A percentile compares a stretch with the other conserved stretches of the same genome.
phyloP scores from a whole-genome alignment of 805 yeast genomes.

The Cyberlindnera galapagoensis region DNA sequence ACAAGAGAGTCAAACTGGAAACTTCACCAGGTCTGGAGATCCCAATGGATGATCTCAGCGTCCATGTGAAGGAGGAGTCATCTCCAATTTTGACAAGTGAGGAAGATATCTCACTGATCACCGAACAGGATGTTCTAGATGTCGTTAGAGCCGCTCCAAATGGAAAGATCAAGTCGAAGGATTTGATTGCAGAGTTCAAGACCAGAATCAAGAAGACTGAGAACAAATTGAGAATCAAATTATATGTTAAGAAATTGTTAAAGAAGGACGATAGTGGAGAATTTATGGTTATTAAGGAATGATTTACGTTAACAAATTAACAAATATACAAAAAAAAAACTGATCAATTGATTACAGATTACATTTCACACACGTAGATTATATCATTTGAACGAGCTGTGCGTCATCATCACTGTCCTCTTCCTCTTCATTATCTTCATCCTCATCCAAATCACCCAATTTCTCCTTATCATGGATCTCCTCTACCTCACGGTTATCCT shows the following conservation, averaged over 20 bases:
- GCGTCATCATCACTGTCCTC: slow-evolving; percentile 20
- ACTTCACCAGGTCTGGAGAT: slow-evolving; percentile 4
- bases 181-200: slow-evolving; percentile 53
- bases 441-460: slow-evolving; percentile 33
- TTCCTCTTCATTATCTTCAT: slow-evolving; percentile 26
- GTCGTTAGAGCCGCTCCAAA: slow-evolving; percentile 43
- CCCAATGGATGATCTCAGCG: too few species aligned
- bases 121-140: slow-evolving; percentile 64
- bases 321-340: neutral
- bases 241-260: slow-evolving; percentile 49
- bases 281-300: slow-evolving; percentile 19
- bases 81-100: slow-evolving; percentile 8
- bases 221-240: slow-evolving; percentile 54
- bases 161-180: slow-evolving; percentile 46
- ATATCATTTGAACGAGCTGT: slow-evolving; percentile 12
- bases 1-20: slow-evolving; percentile 36
- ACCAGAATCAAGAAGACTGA: slow-evolving; percentile 59
- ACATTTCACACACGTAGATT: too few species aligned
- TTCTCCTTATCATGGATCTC: slow-evolving; percentile 44
- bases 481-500: slow-evolving; percentile 41
- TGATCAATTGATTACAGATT: neutral
- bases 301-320: neutral
- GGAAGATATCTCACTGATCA: too few species aligned
- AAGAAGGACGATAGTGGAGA: slow-evolving; percentile 38
- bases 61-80: slow-evolving; percentile 9